These are phyloP conservation scores for Tolypocladium cylindrosporum DNA, from an alignment of 2,329 filamentous ascomycete genomes.

Conservation along the genomic window DNA sequence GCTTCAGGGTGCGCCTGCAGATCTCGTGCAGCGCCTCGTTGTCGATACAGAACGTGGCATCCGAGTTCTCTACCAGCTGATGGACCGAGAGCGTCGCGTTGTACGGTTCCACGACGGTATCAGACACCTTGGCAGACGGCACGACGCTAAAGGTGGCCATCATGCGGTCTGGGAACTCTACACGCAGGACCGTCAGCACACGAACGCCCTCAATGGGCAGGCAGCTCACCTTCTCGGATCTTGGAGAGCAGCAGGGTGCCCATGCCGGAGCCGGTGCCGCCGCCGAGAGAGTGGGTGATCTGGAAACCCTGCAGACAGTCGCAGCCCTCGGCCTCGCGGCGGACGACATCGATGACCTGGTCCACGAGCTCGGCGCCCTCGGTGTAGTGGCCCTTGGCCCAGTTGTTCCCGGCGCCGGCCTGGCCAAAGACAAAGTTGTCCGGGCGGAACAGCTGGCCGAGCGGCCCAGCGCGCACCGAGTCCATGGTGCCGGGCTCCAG, in stretches of 20 bases:
- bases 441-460: slow-evolving; percentile 97
- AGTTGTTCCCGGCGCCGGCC: slow-evolving; percentile 99
- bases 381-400: slow-evolving; percentile 99
- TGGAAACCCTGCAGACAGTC: slow-evolving; percentile 99
- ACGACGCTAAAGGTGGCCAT: slow-evolving; percentile 99
- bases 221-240: slow-evolving; percentile 64
- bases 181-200: not conserved
- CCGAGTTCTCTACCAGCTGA: slow-evolving; percentile 99
- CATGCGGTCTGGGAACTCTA: slow-evolving; percentile 98
- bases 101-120: slow-evolving; percentile 99
- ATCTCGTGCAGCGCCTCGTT: slow-evolving; percentile 99
- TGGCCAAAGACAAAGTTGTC: slow-evolving; percentile 99
- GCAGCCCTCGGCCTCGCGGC: slow-evolving; percentile 96
- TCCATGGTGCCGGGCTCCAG: slow-evolving; percentile 99
- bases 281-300: slow-evolving; percentile 99
- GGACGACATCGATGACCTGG: slow-evolving; percentile 95
- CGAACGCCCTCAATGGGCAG: not conserved
- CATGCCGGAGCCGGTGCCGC: slow-evolving; percentile 99
- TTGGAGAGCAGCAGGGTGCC: slow-evolving; percentile 99
- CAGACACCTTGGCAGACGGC: slow-evolving; percentile 97
- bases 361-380: slow-evolving; percentile 99
- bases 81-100: slow-evolving; percentile 98
- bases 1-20: slow-evolving; percentile 99
- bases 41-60: slow-evolving; percentile 99
- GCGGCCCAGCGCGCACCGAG: slow-evolving; percentile 93